Percentiles rank a stretch among this genome's conserved stretches.
Conservation (phyloP, 2,329 filamentous ascomycete genomes). For the Davidsoniella neocaledoniae region DNA sequence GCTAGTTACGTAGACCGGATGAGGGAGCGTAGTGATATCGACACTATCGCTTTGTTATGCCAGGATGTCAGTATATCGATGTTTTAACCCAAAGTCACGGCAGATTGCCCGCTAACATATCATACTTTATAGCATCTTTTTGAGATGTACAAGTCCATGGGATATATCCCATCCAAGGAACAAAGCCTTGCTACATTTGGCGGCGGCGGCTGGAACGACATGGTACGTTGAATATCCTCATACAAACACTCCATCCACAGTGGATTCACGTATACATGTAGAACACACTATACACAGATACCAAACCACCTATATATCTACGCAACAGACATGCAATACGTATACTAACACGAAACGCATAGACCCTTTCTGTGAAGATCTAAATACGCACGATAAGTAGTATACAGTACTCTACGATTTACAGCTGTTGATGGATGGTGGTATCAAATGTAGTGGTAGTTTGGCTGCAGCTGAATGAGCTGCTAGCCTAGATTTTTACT, state of each 20-base stretch:
- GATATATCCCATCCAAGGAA: conserved; percentile 49
- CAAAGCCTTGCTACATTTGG: conserved; percentile 54
- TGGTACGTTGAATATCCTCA: conserved; percentile 37
- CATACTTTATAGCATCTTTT: conserved; percentile 37
- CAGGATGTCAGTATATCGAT: conserved; percentile 37
- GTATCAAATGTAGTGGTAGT: not conserved
- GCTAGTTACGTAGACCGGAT: conserved; percentile 64
- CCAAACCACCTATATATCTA: not conserved
- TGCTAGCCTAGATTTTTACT: no score
- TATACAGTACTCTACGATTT: not conserved
- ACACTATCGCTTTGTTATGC: conserved; percentile 60
- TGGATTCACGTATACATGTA: not conserved
- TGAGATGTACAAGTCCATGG: conserved; percentile 58
- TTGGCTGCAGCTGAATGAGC: not conserved
- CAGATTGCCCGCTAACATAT: not conserved
- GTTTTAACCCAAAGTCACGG: not conserved
- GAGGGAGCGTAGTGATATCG: conserved; percentile 49
- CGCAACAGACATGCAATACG: not conserved
- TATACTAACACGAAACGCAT: not conserved
- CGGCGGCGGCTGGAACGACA: conserved; percentile 66
- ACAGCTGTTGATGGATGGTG: not conserved
- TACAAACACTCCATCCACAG: not conserved
- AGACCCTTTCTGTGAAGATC: conserved; percentile 3
- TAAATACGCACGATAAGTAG: not conserved
- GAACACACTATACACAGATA: not conserved